phyloP scores from a whole-genome alignment of 2,329 filamentous ascomycete genomes.

The Tolypocladium guangdongense region DNA sequence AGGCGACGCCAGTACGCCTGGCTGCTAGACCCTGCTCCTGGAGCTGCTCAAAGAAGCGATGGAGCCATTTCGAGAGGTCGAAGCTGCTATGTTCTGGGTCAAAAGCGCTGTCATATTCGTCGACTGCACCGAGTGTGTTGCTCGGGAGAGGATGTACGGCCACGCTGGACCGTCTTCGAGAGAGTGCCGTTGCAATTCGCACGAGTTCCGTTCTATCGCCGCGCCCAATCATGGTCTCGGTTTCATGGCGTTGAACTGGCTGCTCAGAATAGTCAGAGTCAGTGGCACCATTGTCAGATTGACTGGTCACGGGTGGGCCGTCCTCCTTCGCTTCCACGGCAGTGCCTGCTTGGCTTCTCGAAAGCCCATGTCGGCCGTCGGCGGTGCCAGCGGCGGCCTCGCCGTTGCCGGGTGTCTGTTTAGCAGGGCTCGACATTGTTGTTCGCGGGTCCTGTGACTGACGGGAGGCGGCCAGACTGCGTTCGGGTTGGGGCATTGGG shows the following conservation, averaged over 20 bases:
- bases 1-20: constrained; percentile 48
- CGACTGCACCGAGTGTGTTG: constrained; percentile 9
- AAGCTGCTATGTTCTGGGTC: constrained; percentile 28
- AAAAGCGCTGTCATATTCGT: constrained; percentile 20
- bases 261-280: not conserved
- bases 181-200: constrained; percentile 27
- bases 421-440: not conserved
- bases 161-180: constrained; percentile 19
- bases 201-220: constrained; percentile 25
- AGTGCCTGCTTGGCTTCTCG: not conserved
- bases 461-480: not conserved
- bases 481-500: not conserved
- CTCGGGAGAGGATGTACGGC: constrained; percentile 6
- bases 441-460: not conserved
- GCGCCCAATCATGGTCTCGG: constrained; percentile 16
- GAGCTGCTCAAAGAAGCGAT: constrained; percentile 27
- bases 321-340: not conserved
- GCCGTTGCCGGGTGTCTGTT: not conserved
- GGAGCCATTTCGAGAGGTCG: constrained; percentile 30
- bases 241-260: constrained; percentile 1
- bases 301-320: not conserved
- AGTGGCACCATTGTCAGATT: not conserved
- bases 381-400: not conserved
- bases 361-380: not conserved
- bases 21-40: constrained; percentile 43